Conservation (phyloP, 1,284 basidiomycete genomes). For the Xerocomus amazonicus region DNA sequence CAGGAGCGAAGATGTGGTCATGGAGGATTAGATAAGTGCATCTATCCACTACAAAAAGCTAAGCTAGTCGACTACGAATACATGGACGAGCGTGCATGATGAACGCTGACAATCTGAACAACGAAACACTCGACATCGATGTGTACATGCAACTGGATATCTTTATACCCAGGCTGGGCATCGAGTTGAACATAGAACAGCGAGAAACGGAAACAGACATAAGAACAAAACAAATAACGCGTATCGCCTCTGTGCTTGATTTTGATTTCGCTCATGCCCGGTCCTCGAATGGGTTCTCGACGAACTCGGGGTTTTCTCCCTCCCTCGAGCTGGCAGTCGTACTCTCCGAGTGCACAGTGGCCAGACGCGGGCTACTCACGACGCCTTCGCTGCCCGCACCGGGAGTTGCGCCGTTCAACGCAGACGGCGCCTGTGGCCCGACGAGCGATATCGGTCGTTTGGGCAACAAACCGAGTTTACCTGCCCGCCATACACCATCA, state of each 20-base stretch:
- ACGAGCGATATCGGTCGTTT: slow-evolving; percentile 72
- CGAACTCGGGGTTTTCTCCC: slow-evolving; percentile 16
- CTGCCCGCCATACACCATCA: slow-evolving; percentile 4
- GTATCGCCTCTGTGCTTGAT: not conserved
- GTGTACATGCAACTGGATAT: no score
- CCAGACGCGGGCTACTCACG: slow-evolving; percentile 9
- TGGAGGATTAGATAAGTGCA: slow-evolving; percentile 20
- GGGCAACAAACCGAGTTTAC: slow-evolving; percentile 68
- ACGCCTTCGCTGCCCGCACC: not conserved
- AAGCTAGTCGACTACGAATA: no score
- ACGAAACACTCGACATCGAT: no score
- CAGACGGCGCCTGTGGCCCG: slow-evolving; percentile 33
- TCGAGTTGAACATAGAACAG: not conserved
- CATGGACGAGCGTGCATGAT: no score
- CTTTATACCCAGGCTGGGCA: no score
- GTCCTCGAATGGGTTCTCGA: slow-evolving; percentile 30
- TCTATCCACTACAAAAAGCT: no score
- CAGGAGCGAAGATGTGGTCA: slow-evolving; percentile 16
- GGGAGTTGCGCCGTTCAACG: not conserved
- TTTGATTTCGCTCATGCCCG: slow-evolving; percentile 1
- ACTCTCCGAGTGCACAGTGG: slow-evolving; percentile 10
- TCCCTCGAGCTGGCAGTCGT: slow-evolving; percentile 13
- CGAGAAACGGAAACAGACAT: not conserved
- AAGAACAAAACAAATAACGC: not conserved
- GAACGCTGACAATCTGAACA: no score